Evolutionary conservation across 2,329 filamentous ascomycete genomes (phyloP).

Genomic region (Epichloe coenophiala): DNA sequence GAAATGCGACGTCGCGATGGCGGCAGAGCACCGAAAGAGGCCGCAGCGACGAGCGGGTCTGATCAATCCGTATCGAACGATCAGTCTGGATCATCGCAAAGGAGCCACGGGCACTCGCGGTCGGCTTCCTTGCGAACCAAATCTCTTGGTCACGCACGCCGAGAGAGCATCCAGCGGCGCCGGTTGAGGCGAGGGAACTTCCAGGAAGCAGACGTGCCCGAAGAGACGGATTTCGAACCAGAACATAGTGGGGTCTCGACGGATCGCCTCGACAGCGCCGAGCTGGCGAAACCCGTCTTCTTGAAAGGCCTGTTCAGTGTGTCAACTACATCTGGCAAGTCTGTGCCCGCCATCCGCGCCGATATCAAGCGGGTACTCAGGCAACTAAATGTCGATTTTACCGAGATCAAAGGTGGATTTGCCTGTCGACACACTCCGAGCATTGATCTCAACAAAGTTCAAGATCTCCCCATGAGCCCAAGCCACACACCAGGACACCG

Average conservation of each 20-base stretch:
- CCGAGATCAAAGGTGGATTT: conserved; percentile 88
- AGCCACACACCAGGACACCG: conserved; percentile 45
- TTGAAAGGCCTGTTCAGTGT: conserved; percentile 96
- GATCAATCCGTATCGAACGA: conserved; percentile 55
- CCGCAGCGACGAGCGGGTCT: conserved; percentile 64
- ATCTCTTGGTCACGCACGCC: conserved; percentile 75
- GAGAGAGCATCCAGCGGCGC: conserved; percentile 84
- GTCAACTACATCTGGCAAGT: conserved; percentile 87
- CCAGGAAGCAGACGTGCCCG: conserved; percentile 65
- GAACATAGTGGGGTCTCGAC: conserved; percentile 47
- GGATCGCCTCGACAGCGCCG: conserved; percentile 51
- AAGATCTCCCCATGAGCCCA: conserved; percentile 49
- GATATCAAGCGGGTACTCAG: conserved; percentile 86
- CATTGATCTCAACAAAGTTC: conserved; percentile 68
- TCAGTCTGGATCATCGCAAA: conserved; percentile 36
- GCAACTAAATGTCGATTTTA: conserved; percentile 79
- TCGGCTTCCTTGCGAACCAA: conserved; percentile 63
- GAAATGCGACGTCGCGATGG: conserved; percentile 55
- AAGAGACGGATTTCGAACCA: conserved; percentile 79
- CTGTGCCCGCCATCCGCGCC: conserved; percentile 67
- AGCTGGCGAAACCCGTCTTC: conserved; percentile 85
- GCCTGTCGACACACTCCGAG: conserved; percentile 78
- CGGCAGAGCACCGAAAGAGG: conserved; percentile 41
- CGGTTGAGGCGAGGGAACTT: conserved; percentile 60
- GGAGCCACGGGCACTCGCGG: conserved; percentile 36